Base-by-base conservation (phyloP, 805 yeast species). In the Yamadazyma akitaensis region DNA sequence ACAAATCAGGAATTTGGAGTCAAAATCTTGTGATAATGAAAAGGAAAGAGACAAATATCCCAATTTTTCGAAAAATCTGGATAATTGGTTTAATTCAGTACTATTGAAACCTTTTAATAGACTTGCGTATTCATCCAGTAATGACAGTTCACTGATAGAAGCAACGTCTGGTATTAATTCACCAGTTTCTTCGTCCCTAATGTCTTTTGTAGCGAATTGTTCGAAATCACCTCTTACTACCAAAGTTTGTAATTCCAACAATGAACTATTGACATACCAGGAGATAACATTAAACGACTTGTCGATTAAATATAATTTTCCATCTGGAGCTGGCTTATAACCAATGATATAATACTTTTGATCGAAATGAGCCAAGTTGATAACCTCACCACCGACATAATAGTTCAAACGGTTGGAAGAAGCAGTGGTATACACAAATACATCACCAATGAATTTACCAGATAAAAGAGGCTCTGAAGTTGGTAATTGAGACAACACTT, bases 391-490 rank as follows among this genome's bases (percentile, higher is more conserved):
- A 58, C 99, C 99, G 50, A 94, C 98, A 51, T 90, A 80, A 65
- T 94, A 94, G 69, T 91, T 92, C 61, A 94, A 76, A 66, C 98
- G 82, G 70, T 90, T 88, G 34, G 75, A 62, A 19, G 95, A 76
- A 16, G 82, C 61, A 2, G 97, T 89, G 13, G 97, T 88, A 72
- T 85, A 94, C 44, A 94, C 81, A 64, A 92, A 91, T 39, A 94
- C 97, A 71, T 94, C 98, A 55, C 98, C 99, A 58, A 91, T 90
- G 90, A 97, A 94, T 65, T 84, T 85, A 60, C 97, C 97, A 25
- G 96, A 84, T 50, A 87, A 81, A 33, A 92, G 80, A 16, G 82
- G 70, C 63, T 94, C 99, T 2, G 73, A 56, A 21, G 73, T 66
- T 48, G 80, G 78, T 49, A 89, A 78, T 51, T 95, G 96, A 59